Base-by-base conservation (phyloP, 768 basidiomycete species). In the Trametes maxima region DNA sequence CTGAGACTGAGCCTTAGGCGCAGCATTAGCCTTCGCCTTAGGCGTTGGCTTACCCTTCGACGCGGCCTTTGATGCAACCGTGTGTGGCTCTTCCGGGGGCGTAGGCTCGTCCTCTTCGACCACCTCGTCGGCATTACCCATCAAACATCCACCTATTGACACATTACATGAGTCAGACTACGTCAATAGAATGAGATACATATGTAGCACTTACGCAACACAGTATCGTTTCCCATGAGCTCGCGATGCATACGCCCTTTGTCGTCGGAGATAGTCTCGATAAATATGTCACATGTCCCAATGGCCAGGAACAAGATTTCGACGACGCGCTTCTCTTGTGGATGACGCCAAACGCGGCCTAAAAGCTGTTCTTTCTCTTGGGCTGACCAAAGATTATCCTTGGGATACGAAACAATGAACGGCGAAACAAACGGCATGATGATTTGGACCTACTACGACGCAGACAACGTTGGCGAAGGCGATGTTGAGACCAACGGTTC, bases 381-480 rank as follows among this genome's bases (percentile, higher is more conserved):
- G 14, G 52, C 52, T 17, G 52, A 54, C 52, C 52, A 54, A 2
- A 54, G 39, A n/a, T 43, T 54, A 25, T 54, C 52, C 52, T n/a
- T n/a, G n/a, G n/a, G n/a, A n/a, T 54, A n/a, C 2, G 2, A 48
- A 22, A 10, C 6, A 10, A 51, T 14, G 37, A 2, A 35, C 22
- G 13, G 22, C 12, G 13, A 21, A n/a, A 8, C 22, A 12, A 25
- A 45, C 10, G 24, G 24, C 44, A 4, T 12, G 16, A 5, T n/a
- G 6, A 51, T n/a, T 22, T 14, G 5, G 11, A 43, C 52, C 28
- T 25, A 54, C 52, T 1, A 54, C 40, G 24, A 35, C 19, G 8
- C 24, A 25, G 6, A 54, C 40, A n/a, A 54, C 21, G 39, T 54
- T 54, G 10, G 52, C 52, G 37, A 54, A 54, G 6, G 52, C 52